Evolutionary conservation across 2,329 filamentous ascomycete species (phyloP), one percentile per base, ranked within the genome.

Genomic region (Botrytis fragariae): DNA sequence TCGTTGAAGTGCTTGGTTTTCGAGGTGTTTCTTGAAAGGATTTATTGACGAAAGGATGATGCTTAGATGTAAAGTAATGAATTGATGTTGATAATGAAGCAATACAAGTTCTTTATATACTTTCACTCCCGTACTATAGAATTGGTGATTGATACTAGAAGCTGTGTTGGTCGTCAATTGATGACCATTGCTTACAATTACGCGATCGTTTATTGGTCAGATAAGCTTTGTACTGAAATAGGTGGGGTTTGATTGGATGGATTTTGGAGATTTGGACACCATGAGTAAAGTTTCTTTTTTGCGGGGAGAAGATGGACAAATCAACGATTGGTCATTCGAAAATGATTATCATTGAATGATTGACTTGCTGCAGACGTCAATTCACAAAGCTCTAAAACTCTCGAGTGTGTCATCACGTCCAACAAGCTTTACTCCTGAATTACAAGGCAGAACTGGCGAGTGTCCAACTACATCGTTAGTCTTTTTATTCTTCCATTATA

Each of bases 121-220:
- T 18, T 35, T 22, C 37, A n/a, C 35, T 39, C 16, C 60, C 3
- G 7, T 62, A 62, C 35, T n/a, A 39, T n/a, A 10, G 9, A 59
- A 8, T 59, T 59, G 8, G 29, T 10, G 9, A 9, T 20, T n/a
- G 37, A 42, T 62, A 39, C 25, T 44, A 45, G 29, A 32, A 42
- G 9, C 20, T 4, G 22, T 14, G 37, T 18, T 29, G 37, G n/a
- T 39, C 29, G n/a, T 32, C 29, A 37, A 29, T 35, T n/a, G 68
- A 42, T 42, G 51, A 44, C 51, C 39, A 42, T 35, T 70, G 68
- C 37, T 70, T 60, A 48, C 51, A 70, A 45, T 61, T 61, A 70
- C 1, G 2, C 7, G n/a, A 44, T 8, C 16, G 18, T 32, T 70
- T 3, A 70, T 70, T 70, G 68, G 68, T 29, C 7, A 3, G 39